Conservation (phyloP, 345 rosid species). For the Gossypium australe region DNA sequence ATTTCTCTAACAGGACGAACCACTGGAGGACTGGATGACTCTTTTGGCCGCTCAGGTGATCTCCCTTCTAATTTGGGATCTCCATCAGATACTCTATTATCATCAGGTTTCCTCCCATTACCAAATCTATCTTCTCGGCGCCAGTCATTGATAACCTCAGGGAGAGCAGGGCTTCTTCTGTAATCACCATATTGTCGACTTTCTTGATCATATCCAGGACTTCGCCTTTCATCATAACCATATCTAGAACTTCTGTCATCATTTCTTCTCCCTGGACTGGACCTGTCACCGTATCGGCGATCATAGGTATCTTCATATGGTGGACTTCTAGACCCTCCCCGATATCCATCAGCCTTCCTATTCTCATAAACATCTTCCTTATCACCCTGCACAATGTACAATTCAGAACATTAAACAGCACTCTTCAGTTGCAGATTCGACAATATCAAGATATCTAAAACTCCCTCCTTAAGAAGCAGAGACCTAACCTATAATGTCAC, state of each 20-base stretch:
- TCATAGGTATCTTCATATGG: constrained; percentile 70
- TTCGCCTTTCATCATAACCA: constrained; percentile 49
- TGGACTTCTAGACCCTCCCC: constrained; percentile 84
- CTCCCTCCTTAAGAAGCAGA: background rate
- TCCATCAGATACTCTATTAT: constrained; percentile 39
- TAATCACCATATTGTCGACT: constrained; percentile 44
- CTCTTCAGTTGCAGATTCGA: background rate
- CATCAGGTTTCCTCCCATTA: constrained; percentile 53
- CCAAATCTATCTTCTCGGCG: constrained; percentile 90
- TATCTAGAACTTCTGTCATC: constrained; percentile 44
- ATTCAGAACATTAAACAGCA: background rate
- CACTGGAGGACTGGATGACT: constrained; percentile 69
- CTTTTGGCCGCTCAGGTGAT: constrained; percentile 70
- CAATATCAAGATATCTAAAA: constrained; percentile 3
- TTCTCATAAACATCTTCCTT: constrained; percentile 55
- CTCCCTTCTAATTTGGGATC: constrained; percentile 53
- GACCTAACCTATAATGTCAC: background rate
- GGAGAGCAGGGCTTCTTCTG: constrained; percentile 66
- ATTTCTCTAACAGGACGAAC: constrained; percentile 44
- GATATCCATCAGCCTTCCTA: constrained; percentile 39
- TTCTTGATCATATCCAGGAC: constrained; percentile 69
- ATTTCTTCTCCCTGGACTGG: constrained; percentile 79
- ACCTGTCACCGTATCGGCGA: constrained; percentile 59
- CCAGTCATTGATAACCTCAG: constrained; percentile 85
- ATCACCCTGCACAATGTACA: constrained; percentile 48